Conservation (phyloP, 2,329 filamentous ascomycete species). For the Corynespora cassiicola region DNA sequence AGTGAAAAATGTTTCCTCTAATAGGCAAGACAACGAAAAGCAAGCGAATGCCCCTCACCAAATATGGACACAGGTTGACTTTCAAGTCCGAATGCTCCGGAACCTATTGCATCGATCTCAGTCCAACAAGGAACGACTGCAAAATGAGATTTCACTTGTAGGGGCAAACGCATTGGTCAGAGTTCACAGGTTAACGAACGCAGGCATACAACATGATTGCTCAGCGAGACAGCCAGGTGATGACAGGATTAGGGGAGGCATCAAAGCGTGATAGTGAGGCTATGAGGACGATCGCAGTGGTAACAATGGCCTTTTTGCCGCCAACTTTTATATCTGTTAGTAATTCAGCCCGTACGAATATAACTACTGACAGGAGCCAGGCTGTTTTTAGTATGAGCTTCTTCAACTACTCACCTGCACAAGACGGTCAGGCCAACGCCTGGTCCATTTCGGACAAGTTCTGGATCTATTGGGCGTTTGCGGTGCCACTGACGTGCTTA, state of each 20-base stretch:
- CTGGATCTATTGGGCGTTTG: slow-evolving; percentile 25
- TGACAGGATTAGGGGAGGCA: slow-evolving; percentile 20
- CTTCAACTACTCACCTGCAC: slow-evolving; percentile 18
- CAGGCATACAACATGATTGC: slow-evolving; percentile 26
- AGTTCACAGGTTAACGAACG: background rate
- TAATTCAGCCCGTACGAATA: background rate
- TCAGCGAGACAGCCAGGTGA: slow-evolving; percentile 21
- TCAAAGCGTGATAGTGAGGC: slow-evolving; percentile 19
- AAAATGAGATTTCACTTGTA: slow-evolving; percentile 25
- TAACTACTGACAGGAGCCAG: slow-evolving; percentile 10
- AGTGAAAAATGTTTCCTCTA: background rate
- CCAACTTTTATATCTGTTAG: slow-evolving; percentile 25
- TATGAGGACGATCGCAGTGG: slow-evolving; percentile 23
- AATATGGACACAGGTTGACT: slow-evolving; percentile 7
- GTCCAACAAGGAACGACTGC: slow-evolving; percentile 23
- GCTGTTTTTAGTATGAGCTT: slow-evolving; percentile 31
- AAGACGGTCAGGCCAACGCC: background rate
- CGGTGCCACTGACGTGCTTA: slow-evolving; percentile 20
- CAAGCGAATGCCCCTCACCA: background rate
- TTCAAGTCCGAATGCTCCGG: slow-evolving; percentile 16
- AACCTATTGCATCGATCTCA: slow-evolving; percentile 14
- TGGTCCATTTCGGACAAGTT: slow-evolving; percentile 24
- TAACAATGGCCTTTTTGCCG: slow-evolving; percentile 27
- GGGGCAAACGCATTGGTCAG: background rate
- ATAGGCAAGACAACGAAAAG: background rate